phyloP scores from a whole-genome alignment of 495 filamentous ascomycete genomes.

The Schizothecium vesticola region DNA sequence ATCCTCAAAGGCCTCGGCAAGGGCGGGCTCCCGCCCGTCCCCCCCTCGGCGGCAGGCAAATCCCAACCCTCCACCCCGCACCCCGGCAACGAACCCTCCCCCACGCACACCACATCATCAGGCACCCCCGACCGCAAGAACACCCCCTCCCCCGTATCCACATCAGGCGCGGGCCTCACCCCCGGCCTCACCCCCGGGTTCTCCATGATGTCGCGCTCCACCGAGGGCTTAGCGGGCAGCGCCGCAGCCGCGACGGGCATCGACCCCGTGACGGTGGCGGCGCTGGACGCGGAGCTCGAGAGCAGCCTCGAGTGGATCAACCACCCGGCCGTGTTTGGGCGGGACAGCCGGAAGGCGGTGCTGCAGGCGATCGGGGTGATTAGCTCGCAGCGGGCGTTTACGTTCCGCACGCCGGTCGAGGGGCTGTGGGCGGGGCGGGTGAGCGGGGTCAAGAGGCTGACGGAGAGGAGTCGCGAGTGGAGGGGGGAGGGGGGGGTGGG shows the following conservation, averaged over 20 bases:
- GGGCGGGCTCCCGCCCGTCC: conserved; percentile 87
- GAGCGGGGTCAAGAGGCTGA: conserved; percentile 67
- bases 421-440: conserved; percentile 79
- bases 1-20: conserved; percentile 96
- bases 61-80: conserved; percentile 47
- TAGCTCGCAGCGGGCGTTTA: conserved; percentile 88
- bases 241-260: conserved; percentile 58
- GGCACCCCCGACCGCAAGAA: conserved; percentile 45
- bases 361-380: conserved; percentile 96
- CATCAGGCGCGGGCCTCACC: conserved; percentile 17
- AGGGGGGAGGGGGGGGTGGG: conserved; percentile 78
- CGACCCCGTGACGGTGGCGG: conserved; percentile 69
- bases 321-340: conserved; percentile 89
- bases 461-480: conserved; percentile 78
- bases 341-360: conserved; percentile 94
- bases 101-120: conserved; percentile 25
- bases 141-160: conserved; percentile 47
- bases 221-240: conserved; percentile 50
- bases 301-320: conserved; percentile 97
- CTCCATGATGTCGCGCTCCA: conserved; percentile 38
- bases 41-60: conserved; percentile 30
- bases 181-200: conserved; percentile 26
- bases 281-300: conserved; percentile 87
- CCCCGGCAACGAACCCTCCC: conserved; percentile 40
- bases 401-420: conserved; percentile 83